Base-by-base conservation (phyloP, 345 rosid species). In the Lepidium aucheri region DNA sequence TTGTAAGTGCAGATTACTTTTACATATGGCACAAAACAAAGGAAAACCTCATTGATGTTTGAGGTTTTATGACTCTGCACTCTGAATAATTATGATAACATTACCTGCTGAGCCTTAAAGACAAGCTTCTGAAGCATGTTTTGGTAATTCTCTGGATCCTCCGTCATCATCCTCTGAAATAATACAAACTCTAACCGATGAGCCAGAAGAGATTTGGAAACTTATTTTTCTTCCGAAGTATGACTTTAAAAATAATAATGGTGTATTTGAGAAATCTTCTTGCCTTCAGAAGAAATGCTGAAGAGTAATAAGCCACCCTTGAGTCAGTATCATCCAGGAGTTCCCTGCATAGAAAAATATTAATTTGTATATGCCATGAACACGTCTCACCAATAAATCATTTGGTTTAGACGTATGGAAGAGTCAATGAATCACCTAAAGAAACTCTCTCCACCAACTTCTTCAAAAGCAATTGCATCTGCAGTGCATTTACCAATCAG, bases 121-220 rank as follows among this genome's bases (percentile, higher is more conserved):
- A 94, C 83, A 49, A 90, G 99, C 80, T 84, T 90, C 78, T 94
- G 96, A 60, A 94, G 91, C 97, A 88, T 85, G 79, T 80, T 84
- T 65, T 94, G 92, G 81, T 94, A 94, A 71, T 85, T 90, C 55
- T 90, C 97, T 54, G 96, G 97, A 57, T 84, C 82, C 77, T 88
- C 95, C n/a, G 95, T 90, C 97, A 90, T 94, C 99, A 94, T 94
- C 78, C 96, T 85, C 97, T 94, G 86, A 74, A 73, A 75, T 53
- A 69, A 39, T 8, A 43, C 58, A 55, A 24, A 26, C 6, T 60
- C 39, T 6, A 52, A 65, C 16, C 8, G 24, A 58, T 83, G 38
- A 80, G 75, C 60, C 59, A 60, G 64, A n/a, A 16, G 28, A 44
- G 0, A 33, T 57, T 26, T 20, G 46, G 16, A 57, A 26, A n/a